Percentiles rank a stretch among this genome's conserved stretches.
Evolutionary conservation across 2,329 filamentous ascomycete genomes (phyloP).

Genomic region (Fusarium devonianum): DNA sequence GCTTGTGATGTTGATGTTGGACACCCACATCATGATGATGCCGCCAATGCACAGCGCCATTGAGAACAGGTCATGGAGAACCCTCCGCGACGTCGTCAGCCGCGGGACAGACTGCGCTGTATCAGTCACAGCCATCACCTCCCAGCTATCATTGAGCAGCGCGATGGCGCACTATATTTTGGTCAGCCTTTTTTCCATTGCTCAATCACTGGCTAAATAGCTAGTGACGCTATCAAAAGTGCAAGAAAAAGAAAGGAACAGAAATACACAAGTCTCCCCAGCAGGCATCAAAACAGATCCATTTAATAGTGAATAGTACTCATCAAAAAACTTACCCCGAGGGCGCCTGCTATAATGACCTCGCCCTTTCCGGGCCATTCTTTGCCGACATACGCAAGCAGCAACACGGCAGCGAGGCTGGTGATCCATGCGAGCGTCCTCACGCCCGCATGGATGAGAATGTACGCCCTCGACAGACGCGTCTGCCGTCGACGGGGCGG

Average conservation of each 20-base stretch:
- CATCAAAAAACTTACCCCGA: conserved; percentile 44
- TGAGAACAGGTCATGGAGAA: conserved; percentile 46
- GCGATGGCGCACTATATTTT: conserved; percentile 41
- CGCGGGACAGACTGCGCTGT: conserved; percentile 37
- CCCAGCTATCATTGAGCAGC: conserved; percentile 50
- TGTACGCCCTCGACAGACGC: conserved; percentile 25
- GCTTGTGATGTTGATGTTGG: conserved; percentile 36
- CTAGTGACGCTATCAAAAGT: no score
- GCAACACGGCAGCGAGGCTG: conserved; percentile 43
- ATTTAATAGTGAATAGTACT: no score
- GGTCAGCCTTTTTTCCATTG: conserved; percentile 11
- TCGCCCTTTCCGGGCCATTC: conserved; percentile 43
- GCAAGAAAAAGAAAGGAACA: no score
- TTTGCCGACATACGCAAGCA: conserved; percentile 45
- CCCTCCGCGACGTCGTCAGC: conserved; percentile 39
- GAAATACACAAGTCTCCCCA: no score
- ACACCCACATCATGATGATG: conserved; percentile 46
- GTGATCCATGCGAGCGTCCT: conserved; percentile 45
- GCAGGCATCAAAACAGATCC: no score
- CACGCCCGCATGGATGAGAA: conserved; percentile 35
- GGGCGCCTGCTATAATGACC: conserved; percentile 42
- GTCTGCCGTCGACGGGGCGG: conserved; percentile 15
- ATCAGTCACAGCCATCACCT: conserved; percentile 43
- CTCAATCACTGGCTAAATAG: no score
- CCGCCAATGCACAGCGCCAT: conserved; percentile 46